phyloP scores from a whole-genome alignment of 352 stramenopile genomes.

The Globisporangium middletonii region DNA sequence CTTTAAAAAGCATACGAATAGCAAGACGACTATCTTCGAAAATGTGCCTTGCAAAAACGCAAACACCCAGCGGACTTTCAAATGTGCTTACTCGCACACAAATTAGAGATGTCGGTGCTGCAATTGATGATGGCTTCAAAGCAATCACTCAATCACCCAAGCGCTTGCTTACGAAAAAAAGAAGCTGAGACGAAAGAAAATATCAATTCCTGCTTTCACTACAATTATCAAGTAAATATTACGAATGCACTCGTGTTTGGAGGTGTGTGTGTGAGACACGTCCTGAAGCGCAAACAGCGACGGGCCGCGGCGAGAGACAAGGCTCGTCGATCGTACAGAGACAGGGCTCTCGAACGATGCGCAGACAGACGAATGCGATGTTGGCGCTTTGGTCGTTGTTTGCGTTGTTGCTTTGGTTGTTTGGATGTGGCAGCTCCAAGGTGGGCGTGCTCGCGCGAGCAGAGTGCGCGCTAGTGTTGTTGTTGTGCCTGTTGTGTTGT shows the following conservation, averaged over 20 bases:
- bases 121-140: conserved; percentile 7
- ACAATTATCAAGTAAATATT: not conserved
- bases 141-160: conserved; percentile 2
- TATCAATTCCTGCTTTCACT: not conserved
- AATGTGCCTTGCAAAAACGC: no score
- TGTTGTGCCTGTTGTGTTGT: no score
- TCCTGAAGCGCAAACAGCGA: conserved; percentile 1
- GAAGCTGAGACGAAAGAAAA: conserved; percentile 11
- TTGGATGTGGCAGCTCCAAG: no score
- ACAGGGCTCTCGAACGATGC: not conserved
- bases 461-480: no score
- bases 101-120: not conserved
- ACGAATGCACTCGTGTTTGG: not conserved
- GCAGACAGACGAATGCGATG: no score
- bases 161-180: conserved; percentile 3
- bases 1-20: no score
- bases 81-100: not conserved
- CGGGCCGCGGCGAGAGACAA: not conserved
- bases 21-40: no score
- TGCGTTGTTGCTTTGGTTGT: no score
- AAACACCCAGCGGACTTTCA: no score
- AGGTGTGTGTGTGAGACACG: conserved; percentile 6
- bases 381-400: no score
- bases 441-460: no score
- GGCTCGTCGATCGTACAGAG: not conserved